Evolutionary conservation across 2,329 filamentous ascomycete species (phyloP), one percentile per base, ranked within the genome.

Genomic region (Mollisiaceae sp.): DNA sequence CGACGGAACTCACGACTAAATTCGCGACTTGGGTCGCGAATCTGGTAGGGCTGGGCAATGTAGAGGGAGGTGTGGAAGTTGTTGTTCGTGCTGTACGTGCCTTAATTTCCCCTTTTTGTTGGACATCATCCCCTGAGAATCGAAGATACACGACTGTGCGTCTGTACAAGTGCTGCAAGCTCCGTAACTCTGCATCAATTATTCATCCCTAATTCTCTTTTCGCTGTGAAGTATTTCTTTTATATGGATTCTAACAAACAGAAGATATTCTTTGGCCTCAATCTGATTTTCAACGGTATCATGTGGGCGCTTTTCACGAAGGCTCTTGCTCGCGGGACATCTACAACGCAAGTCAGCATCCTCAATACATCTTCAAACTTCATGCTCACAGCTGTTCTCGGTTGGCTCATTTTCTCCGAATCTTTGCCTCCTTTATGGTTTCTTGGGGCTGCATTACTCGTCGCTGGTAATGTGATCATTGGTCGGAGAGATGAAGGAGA

Each of bases 271-370:
- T 94, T 94, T 73, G 84, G 81, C 0, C 82, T 94, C 14, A 94
- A 75, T 36, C 56, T 75, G 5, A 64, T 74, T 24, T 74, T 75
- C 67, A 75, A 75, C 63, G 70, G 67, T 45, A 73, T 75, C 78
- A 94, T 94, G 91, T 94, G 91, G 91, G 88, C 89, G 0, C 84
- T 94, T 57, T 94, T 94, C 80, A 94, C 91, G 8, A 85, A 87
- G 59, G 91, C 91, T 60, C 85, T 94, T n/a, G 87, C 91, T 0
- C 84, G 86, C 20, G 90, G 91, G 15, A 85, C 86, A 65, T 93
- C 90, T 1, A 93, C 91, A 9, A 92, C 91, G 0, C 90, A 92
- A 74, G 91, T 94, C 58, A 90, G 87, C 70, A 90, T 94, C 75
- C 87, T 94, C 77, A 94, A 94, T 77, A 94, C 91, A 2, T 92